These are phyloP conservation scores for Desmodesmus armatus DNA, from an alignment of 139 green algal species.

Conservation along the genomic window DNA sequence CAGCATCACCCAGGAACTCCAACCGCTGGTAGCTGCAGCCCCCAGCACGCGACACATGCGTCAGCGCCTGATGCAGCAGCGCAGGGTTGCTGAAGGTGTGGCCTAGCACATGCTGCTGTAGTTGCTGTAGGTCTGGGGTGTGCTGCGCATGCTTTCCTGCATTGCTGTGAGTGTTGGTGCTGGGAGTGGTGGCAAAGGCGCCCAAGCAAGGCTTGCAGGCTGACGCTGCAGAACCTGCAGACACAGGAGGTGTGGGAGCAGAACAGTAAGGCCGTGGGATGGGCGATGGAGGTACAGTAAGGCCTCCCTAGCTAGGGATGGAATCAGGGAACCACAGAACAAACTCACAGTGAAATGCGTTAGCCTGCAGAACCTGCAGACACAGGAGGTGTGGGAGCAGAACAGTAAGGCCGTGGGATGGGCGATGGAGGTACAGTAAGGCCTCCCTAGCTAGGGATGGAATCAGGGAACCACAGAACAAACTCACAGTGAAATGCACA, in stretches of 20 bases:
- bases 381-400: background rate
- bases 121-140: conserved; percentile 41
- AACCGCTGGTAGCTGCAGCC: conserved; percentile 34
- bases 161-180: conserved; percentile 1
- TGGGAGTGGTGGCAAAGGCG: background rate
- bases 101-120: conserved; percentile 56
- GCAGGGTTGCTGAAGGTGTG: background rate
- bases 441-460: background rate
- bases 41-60: conserved; percentile 33
- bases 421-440: background rate
- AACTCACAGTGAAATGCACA: background rate
- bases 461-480: background rate
- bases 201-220: background rate
- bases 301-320: background rate
- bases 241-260: background rate
- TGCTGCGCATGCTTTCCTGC: conserved; percentile 10
- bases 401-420: background rate
- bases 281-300: background rate
- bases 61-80: conserved; percentile 13
- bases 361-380: background rate
- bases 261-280: background rate
- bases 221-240: conserved; percentile 11
- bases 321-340: background rate
- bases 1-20: conserved; percentile 46
- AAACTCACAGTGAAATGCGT: background rate